Evolutionary conservation across 306 rosid species (phyloP).

Genomic region (Castanea mollissima): DNA sequence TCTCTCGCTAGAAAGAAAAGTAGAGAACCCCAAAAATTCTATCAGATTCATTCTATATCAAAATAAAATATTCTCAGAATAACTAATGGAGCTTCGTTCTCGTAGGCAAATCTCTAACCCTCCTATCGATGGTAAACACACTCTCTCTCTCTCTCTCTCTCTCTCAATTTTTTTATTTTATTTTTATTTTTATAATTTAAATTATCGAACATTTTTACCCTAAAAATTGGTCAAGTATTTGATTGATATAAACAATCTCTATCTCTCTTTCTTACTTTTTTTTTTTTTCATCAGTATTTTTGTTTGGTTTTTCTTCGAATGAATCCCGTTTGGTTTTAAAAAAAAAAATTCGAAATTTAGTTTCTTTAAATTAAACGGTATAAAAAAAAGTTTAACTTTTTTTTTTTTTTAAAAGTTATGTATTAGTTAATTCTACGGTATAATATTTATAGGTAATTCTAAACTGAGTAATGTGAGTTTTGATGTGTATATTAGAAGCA

Average conservation of each 20-base stretch:
- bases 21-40: background rate
- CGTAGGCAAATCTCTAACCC: slow-evolving; percentile 18
- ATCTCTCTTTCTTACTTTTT: background rate
- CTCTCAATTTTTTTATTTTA: background rate
- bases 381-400: background rate
- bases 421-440: no score
- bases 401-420: no score
- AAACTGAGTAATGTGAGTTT: background rate
- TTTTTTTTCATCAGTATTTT: background rate
- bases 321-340: background rate
- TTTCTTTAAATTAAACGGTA: background rate
- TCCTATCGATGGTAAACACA: slow-evolving; percentile 32
- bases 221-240: background rate
- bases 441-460: no score
- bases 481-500: background rate
- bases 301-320: background rate
- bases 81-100: slow-evolving; percentile 61
- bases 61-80: background rate
- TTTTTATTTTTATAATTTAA: background rate
- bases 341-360: background rate
- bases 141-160: no score
- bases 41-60: no score
- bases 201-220: background rate
- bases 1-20: background rate
- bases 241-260: no score